phyloP scores from a whole-genome alignment of 2,329 filamentous ascomycete species.

The Claviceps sp. region DNA sequence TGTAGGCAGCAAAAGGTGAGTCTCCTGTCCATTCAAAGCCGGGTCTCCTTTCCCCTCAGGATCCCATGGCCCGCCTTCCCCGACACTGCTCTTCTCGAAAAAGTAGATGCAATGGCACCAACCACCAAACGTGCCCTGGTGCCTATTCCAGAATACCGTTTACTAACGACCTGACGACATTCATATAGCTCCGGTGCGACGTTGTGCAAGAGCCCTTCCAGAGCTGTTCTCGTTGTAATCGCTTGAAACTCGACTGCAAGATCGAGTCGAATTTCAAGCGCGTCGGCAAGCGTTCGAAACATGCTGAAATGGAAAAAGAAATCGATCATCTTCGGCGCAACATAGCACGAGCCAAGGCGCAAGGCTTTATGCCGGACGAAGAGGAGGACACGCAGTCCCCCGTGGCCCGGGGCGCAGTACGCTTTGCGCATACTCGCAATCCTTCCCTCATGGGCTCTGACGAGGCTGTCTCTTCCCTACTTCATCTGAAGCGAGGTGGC shows the following conservation, averaged over 20 bases:
- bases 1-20: constrained; percentile 75
- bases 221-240: constrained; percentile 63
- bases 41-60: background rate
- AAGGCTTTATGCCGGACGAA: constrained; percentile 43
- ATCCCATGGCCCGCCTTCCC: background rate
- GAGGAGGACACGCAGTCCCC: constrained; percentile 48
- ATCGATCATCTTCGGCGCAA: constrained; percentile 55
- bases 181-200: constrained; percentile 62
- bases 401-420: constrained; percentile 34
- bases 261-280: constrained; percentile 84
- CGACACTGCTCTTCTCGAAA: no score
- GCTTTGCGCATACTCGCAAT: constrained; percentile 47
- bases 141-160: background rate
- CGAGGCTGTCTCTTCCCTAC: constrained; percentile 52
- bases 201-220: constrained; percentile 70
- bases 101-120: background rate
- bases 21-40: background rate
- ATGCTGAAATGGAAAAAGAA: constrained; percentile 78
- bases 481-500: constrained; percentile 53
- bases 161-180: background rate
- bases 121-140: no score
- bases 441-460: constrained; percentile 54
- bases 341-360: constrained; percentile 44
- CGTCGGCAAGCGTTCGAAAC: constrained; percentile 67
- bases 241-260: constrained; percentile 69